Conservation (phyloP, 768 basidiomycete genomes). For the Pulveroboletus sp. region DNA sequence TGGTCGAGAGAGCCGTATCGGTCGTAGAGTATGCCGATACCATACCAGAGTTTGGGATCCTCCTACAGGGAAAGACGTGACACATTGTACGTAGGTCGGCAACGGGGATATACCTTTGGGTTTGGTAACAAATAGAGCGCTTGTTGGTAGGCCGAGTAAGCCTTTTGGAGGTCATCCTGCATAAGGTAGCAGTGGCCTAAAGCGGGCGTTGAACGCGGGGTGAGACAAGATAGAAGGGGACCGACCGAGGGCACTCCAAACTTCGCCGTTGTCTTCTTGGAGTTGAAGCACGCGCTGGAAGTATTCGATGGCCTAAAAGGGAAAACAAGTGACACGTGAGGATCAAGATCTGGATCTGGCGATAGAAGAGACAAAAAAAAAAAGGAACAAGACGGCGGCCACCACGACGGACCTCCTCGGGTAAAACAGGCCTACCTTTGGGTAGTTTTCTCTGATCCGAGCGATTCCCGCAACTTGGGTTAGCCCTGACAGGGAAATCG, state of each 20-base stretch:
- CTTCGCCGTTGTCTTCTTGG: slow-evolving; percentile 96
- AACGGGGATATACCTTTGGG: slow-evolving; percentile 64
- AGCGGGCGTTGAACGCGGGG: slow-evolving; percentile 7
- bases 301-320: slow-evolving; percentile 85
- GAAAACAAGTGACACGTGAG: slow-evolving; percentile 30
- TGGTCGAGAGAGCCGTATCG: slow-evolving; percentile 98
- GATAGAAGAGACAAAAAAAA: slow-evolving; percentile 14
- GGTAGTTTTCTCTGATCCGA: slow-evolving; percentile 96
- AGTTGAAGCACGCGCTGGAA: slow-evolving; percentile 90
- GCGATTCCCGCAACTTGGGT: slow-evolving; percentile 95
- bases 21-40: slow-evolving; percentile 98
- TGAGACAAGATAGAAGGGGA: slow-evolving; percentile 24
- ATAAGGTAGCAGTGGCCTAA: slow-evolving; percentile 96
- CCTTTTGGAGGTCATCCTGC: slow-evolving; percentile 99
- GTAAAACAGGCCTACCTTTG: slow-evolving; percentile 59
- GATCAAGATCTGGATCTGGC: slow-evolving; percentile 28
- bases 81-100: background rate
- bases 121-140: slow-evolving; percentile 94
- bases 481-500: slow-evolving; percentile 84
- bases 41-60: slow-evolving; percentile 99
- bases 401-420: slow-evolving; percentile 34
- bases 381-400: slow-evolving; percentile 19
- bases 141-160: slow-evolving; percentile 97
- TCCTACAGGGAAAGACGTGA: slow-evolving; percentile 43
- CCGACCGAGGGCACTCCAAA: slow-evolving; percentile 93